Base-by-base conservation (phyloP, 768 basidiomycete genomes). In the Suillus occidentalis region DNA sequence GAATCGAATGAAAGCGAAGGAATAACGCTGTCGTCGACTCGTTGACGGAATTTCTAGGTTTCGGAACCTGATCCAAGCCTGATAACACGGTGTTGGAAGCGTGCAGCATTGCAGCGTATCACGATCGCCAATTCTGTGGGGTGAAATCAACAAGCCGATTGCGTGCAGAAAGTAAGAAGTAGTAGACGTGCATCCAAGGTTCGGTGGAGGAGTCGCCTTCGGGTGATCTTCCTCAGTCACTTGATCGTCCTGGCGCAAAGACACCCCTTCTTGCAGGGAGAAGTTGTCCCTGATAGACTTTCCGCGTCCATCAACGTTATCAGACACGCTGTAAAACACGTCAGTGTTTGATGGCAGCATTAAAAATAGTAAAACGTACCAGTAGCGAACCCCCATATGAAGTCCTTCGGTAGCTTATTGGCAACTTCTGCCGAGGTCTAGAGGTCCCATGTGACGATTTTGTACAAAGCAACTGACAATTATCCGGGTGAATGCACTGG, bases 241-340 rank as follows among this genome's bases (percentile, higher is more conserved):
- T 88, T 70, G 85, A 87, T 62, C 88, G 79, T 45, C 89, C 89
- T 52, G 89, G 89, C 3, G 88, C 90, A 67, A 91, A 91, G 16
- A 87, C 82, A 55, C 89, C 90, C 55, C 84, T 81, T 16, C 87
- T 28, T 28, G 28, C 28, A 28, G 28, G 28, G 28, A 81, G 75
- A 89, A 91, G 72, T 85, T 87, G 71, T 92, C 90, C 90, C 90
- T 92, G 68, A 91, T 85, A 18, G 87, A 88, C 70, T 85, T 85
- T 13, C 87, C 88, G 58, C 88, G 85, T 16, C 87, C 87, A 65
- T 85, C 87, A n/a, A 78, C 80, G 60, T 83, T 74, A 25, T 82
- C 78, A 1, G 89, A 64, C 84, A 78, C 28, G 89, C 91, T 84
- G 57, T n/a, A n/a, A 40, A 36, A 8, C 40, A 65, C 59, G 65